Evolutionary conservation across 2,329 filamentous ascomycete species (phyloP).

Genomic region (Zasmidium cellare): DNA sequence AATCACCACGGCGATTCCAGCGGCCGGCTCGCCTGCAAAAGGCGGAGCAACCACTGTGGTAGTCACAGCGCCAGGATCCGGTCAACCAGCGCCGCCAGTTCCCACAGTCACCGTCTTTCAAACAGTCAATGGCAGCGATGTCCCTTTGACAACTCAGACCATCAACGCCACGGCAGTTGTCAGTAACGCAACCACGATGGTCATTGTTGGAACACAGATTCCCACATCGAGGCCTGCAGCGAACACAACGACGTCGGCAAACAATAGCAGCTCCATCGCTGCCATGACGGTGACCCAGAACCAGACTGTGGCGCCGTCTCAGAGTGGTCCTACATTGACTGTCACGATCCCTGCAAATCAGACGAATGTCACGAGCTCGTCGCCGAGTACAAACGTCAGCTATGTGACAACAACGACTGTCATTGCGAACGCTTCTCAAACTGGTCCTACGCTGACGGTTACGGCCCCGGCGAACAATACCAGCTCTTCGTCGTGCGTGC

Average conservation of each 20-base stretch:
- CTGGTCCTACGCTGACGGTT: neutral
- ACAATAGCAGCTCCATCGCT: neutral
- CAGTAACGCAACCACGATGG: conserved; percentile 7
- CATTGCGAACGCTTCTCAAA: neutral
- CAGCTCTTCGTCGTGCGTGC: neutral
- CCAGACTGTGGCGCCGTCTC: neutral
- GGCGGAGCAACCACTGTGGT: neutral
- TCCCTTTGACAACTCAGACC: conserved; percentile 9
- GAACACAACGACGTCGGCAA: neutral
- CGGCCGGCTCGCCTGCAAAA: neutral
- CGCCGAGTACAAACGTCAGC: neutral
- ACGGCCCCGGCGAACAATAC: neutral
- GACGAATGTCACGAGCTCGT: neutral
- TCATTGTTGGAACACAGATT: conserved; percentile 1
- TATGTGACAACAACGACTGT: conserved; percentile 1
- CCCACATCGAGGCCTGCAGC: neutral
- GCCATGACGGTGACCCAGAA: neutral
- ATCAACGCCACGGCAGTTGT: conserved; percentile 5
- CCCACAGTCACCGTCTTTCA: conserved; percentile 11
- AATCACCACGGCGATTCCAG: neutral
- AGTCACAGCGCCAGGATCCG: neutral
- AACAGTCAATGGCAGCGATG: conserved; percentile 9
- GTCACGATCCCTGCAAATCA: neutral
- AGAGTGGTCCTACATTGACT: neutral
- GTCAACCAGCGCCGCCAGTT: neutral